Conservation (phyloP, 306 rosid genomes). For the Purshia tridentata region DNA sequence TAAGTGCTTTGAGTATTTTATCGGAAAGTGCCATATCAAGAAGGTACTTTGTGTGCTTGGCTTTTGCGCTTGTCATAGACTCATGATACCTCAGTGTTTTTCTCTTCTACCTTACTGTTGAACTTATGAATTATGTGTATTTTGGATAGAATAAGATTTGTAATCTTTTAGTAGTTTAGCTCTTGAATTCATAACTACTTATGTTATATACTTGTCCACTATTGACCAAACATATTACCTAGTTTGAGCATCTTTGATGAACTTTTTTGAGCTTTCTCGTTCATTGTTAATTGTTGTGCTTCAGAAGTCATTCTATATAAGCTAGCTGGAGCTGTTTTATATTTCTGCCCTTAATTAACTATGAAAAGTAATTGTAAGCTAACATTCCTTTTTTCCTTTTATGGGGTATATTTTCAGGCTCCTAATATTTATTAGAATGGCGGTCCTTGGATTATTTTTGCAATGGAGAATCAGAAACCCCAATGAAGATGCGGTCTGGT, state of each 20-base stretch:
- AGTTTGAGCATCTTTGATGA: background rate
- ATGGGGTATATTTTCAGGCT: conserved; percentile 46
- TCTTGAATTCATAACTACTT: background rate
- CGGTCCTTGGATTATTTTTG: conserved; percentile 52
- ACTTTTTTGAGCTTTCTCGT: background rate
- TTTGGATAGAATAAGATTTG: too few species aligned
- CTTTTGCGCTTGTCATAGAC: too few species aligned
- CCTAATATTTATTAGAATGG: conserved; percentile 54
- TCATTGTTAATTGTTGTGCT: background rate
- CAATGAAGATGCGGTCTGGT: conserved; percentile 72
- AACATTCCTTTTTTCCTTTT: background rate
- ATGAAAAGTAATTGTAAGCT: background rate
- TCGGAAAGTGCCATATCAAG: background rate
- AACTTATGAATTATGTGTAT: background rate
- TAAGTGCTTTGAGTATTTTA: too few species aligned
- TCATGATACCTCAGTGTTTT: too few species aligned
- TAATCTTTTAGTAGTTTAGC: too few species aligned
- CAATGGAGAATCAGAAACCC: conserved; percentile 63
- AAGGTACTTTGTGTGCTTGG: background rate
- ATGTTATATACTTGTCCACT: background rate
- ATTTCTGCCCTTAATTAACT: conserved; percentile 7
- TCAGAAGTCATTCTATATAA: background rate
- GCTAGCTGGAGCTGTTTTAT: background rate
- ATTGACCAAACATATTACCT: background rate
- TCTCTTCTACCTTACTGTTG: too few species aligned